Evolutionary conservation across 108 stramenopile species (phyloP), one percentile per base, ranked within the genome.

Genomic region (Aurantiochytrium sp.): DNA sequence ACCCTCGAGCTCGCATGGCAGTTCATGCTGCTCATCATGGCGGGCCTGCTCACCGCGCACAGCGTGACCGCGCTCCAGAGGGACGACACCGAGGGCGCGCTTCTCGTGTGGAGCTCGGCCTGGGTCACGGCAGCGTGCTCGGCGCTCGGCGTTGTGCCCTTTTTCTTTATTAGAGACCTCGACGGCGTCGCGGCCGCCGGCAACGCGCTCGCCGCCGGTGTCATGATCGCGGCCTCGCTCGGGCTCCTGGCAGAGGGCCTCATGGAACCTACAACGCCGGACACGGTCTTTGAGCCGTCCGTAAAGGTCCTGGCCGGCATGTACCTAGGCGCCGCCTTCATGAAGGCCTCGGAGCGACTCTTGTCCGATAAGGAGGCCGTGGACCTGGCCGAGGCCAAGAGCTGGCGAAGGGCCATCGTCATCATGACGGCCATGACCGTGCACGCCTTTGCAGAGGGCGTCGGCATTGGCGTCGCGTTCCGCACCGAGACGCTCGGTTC

Each of bases 401-500:
- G 96, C 37, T 93, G 94, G 86, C 48, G 52, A 54, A 95, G 94
- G 87, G 93, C 96, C 36, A 85, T 99, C 19, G 90, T 99, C 59
- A 96, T 99, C 85, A 94, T 99, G 86, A 96, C 97, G 68, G 98
- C 98, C 85, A 98, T 99, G 99, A 97, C 97, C 32, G 90, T 97
- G 50, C 99, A 99, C 90, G 96, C 96, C 37, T 97, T 98, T 89
- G 94, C 97, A 10, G 99, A 99, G 92, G 99, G 99, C 37, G 95
- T 98, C 41, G 97, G 96, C 39, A 97, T 98, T 88, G 97, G 97
- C 10, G 97, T 98, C 19, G 94, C 94, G 68, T 98, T 96, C 88
- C 96, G 96, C 65, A 97, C 97, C 24, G 92, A 92, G 59, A 94
- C 95, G 73, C 90, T 99, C 39, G 99, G 99, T 0, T 92, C 95